phyloP scores from a whole-genome alignment of 371 early-diverging fungal species.

The Mucor ambiguus region DNA sequence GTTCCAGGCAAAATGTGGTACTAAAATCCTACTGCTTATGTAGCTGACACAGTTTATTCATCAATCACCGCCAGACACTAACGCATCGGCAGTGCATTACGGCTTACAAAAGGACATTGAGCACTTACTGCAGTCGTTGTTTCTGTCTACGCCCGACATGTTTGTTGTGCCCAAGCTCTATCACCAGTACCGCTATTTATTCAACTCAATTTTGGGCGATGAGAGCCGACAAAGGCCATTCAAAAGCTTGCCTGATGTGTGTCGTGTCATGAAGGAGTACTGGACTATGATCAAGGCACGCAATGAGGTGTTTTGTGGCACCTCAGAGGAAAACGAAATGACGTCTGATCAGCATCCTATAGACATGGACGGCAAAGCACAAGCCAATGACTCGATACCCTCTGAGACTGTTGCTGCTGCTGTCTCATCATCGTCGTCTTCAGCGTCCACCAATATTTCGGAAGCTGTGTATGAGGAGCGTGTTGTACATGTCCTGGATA shows the following conservation, averaged over 20 bases:
- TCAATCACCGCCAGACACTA: constrained; percentile 17
- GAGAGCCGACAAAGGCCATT: constrained; percentile 13
- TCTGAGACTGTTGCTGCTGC: neutral
- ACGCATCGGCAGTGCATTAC: constrained; percentile 32
- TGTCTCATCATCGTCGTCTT: neutral
- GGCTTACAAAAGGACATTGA: constrained; percentile 58
- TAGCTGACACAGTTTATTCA: constrained; percentile 19
- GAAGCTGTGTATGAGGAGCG: constrained; percentile 39
- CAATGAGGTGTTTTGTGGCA: constrained; percentile 53
- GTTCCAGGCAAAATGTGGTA: no score
- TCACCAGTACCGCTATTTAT: constrained; percentile 45
- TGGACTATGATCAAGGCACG: constrained; percentile 50
- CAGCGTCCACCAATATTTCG: neutral
- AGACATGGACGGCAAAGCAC: neutral
- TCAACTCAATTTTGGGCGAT: constrained; percentile 40
- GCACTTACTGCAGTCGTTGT: constrained; percentile 58
- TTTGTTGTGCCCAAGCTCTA: constrained; percentile 65
- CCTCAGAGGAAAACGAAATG: constrained; percentile 34
- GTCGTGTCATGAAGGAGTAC: constrained; percentile 37
- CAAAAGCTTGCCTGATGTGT: constrained; percentile 28
- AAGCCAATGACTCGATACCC: neutral
- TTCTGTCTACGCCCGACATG: constrained; percentile 66
- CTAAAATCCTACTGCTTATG: neutral
- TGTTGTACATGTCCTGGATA: constrained; percentile 43
- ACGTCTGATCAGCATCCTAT: constrained; percentile 3